These are phyloP conservation scores for Speleostelium caveatum DNA, from an alignment of 78 protist species.

Conservation along the genomic window DNA sequence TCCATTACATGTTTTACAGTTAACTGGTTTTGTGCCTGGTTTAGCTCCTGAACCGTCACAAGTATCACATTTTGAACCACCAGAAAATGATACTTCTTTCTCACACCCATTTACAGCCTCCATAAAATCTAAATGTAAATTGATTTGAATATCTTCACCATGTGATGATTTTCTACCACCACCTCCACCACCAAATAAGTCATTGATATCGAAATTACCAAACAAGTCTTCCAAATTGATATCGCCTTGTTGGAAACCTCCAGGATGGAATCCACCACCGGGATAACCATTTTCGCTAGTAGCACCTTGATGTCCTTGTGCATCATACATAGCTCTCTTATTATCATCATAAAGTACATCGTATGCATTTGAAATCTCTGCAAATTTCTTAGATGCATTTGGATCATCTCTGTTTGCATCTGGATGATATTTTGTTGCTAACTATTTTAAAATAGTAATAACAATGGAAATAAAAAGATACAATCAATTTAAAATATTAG, in stretches of 20 bases:
- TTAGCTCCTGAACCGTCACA: constrained; percentile 84
- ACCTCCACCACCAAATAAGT: constrained; percentile 56
- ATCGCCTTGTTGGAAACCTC: constrained; percentile 36
- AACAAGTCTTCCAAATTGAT: constrained; percentile 38
- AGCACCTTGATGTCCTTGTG: constrained; percentile 77
- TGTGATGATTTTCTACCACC: constrained; percentile 20
- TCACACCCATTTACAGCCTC: constrained; percentile 87
- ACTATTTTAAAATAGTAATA: neutral
- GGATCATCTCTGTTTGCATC: constrained; percentile 69
- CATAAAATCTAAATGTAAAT: constrained; percentile 61
- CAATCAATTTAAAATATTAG: neutral
- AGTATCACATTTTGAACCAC: constrained; percentile 53
- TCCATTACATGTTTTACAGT: constrained; percentile 43
- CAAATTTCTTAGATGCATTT: constrained; percentile 54
- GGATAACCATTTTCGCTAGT: constrained; percentile 32
- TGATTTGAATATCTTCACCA: constrained; percentile 70
- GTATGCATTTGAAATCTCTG: constrained; percentile 76
- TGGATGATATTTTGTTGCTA: constrained; percentile 83
- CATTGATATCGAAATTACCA: constrained; percentile 18
- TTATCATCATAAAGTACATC: constrained; percentile 78
- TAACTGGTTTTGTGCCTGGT: constrained; percentile 43
- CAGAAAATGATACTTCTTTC: constrained; percentile 55
- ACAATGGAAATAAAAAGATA: neutral
- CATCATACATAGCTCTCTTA: constrained; percentile 78
- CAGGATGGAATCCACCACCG: constrained; percentile 31